Evolutionary conservation across 2,329 filamentous ascomycete species (phyloP), one percentile per base, ranked within the genome.

Genomic region (Aphanoascus verrucosus): DNA sequence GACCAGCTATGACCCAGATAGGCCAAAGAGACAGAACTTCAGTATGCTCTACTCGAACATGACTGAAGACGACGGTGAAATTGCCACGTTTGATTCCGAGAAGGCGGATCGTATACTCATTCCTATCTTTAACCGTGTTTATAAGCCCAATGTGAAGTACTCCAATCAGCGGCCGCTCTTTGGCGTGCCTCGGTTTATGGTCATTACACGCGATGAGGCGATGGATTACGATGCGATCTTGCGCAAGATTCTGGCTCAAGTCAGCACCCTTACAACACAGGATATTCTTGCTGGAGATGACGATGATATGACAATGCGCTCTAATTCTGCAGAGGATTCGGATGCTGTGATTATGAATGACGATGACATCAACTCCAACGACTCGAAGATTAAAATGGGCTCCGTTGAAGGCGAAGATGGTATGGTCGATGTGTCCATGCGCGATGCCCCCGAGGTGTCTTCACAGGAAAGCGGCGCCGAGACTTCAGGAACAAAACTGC

Each of bases 371-470:
- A 81, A 86, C 3, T 82, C 82, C 3, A 80, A 78, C 8, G 85
- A 86, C 59, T 76, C 79, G 19, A 85, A 85, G 63, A 77, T 95
- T 45, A 80, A 84, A 55, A 84, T 88, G 43, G 79, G 81, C 28
- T 95, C 90, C 2, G 79, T 94, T 1, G 84, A 90, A 65, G 86
- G 88, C 8, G 91, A 96, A 66, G 90, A 96, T 57, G 88, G 88
- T 57, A 81, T 96, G 63, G 86, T 97, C 5, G 87, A 96, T 64
- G 83, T 98, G 14, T 86, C 86, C 0, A 90, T 96, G 84, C 83
- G 82, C 51, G 84, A 88, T 61, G 72, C 73, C 1, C 64, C 64
- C 14, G 72, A 77, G 54, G 59, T 60, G 20, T 65, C 66, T 41
- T 65, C 64, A 15, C 52, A 58, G 9, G 55, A 56, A 8, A 63